Conservation (phyloP, 2,329 filamentous ascomycete species). For the Aspergillus puulaauensis region DNA sequence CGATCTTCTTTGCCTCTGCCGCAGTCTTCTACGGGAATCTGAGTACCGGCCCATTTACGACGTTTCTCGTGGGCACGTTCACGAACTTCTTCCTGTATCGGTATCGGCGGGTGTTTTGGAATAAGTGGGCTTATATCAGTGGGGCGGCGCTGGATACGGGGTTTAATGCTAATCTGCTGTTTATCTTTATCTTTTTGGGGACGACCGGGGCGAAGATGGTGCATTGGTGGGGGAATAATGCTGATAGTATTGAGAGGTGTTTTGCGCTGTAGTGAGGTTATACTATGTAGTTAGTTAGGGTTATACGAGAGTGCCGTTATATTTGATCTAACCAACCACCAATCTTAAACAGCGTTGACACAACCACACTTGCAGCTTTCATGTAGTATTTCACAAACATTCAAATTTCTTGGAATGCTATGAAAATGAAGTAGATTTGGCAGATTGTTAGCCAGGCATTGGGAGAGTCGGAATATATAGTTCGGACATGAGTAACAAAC, state of each 20-base stretch:
- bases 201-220: constrained; percentile 60
- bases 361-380: too few species aligned
- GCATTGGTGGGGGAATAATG: constrained; percentile 65
- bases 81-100: constrained; percentile 61
- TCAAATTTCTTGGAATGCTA: too few species aligned
- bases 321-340: too few species aligned
- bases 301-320: too few species aligned
- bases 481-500: too few species aligned
- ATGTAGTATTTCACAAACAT: too few species aligned
- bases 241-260: constrained; percentile 55
- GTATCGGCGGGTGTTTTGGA: constrained; percentile 58
- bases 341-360: too few species aligned
- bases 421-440: too few species aligned
- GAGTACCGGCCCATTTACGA: constrained; percentile 58
- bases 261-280: constrained; percentile 48
- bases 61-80: constrained; percentile 60
- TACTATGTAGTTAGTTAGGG: not conserved
- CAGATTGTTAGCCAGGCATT: too few species aligned
- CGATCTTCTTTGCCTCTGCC: constrained; percentile 60
- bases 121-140: constrained; percentile 61
- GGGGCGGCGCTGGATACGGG: constrained; percentile 63
- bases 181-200: constrained; percentile 62
- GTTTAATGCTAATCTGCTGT: constrained; percentile 61
- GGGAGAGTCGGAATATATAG: too few species aligned
- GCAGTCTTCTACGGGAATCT: constrained; percentile 62